Evolutionary conservation across 2,329 filamentous ascomycete species (phyloP), one percentile per base, ranked within the genome.

Genomic region (Dendrostoma leiphaemia): DNA sequence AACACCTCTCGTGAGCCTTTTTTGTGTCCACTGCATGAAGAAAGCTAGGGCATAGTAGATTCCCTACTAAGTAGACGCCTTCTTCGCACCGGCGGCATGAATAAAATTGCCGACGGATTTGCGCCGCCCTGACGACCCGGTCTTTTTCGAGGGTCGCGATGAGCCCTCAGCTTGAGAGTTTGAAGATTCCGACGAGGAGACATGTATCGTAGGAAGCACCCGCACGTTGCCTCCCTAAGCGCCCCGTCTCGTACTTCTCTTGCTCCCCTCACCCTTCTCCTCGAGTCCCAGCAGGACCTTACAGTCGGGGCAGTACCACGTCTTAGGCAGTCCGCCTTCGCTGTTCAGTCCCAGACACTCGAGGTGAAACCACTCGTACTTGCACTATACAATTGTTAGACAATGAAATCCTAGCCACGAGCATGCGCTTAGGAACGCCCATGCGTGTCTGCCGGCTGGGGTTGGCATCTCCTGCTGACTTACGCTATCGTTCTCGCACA

Each of bases 281-380:
- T 83, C 83, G 61, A 86, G 83, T 45, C 83, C 82, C 29, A 86
- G 70, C 28, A 79, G 71, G 58, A 82, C 79, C 37, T 85, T 76
- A 65, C 90, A 94, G 47, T 90, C 84, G 1, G 88, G 88, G 69
- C 90, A 94, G 64, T 91, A 94, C 90, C 90, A 94, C 69, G 91
- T 91, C 2, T 86, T 86, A 29, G 87, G 88, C 17, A 88, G 78
- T 2, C 85, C 81, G 10, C 89, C 89, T 56, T 89, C 82, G 23
- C 85, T 78, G 10, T 78, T 75, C 31, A 94, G 74, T 5, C 80
- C 84, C 6, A 94, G 87, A 64, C 90, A 94, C 59, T 85, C 83
- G 37, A 94, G 78, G 66, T 94, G 90, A 68, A 93, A 94, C 90
- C 90, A 94, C 69, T 93, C 89, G 59, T 84, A 84, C 62, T 90